These are phyloP conservation scores for Sphagnurus paluster DNA, from an alignment of 1,284 basidiomycete genomes.

Conservation along the genomic window DNA sequence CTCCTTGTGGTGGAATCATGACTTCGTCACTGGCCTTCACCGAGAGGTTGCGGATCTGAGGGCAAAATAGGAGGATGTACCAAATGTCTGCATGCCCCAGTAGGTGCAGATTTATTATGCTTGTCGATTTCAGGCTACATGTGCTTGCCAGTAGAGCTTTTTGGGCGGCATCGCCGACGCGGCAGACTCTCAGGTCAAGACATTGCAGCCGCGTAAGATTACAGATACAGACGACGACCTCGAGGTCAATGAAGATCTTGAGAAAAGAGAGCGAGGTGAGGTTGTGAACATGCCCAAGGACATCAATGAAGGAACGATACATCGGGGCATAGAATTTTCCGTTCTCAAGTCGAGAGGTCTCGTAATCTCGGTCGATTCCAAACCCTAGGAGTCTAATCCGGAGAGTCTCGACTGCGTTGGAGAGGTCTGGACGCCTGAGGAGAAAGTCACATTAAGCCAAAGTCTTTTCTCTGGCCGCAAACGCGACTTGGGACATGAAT, in stretches of 20 bases:
- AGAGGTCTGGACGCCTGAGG: conserved; percentile 2
- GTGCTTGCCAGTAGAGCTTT: background rate
- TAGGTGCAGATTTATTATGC: conserved; percentile 6
- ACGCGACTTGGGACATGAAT: background rate
- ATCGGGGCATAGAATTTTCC: conserved; percentile 3
- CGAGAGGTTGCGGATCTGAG: conserved; percentile 6
- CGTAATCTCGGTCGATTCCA: too few relatives aligned
- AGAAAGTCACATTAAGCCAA: conserved; percentile 4
- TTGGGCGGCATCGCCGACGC: background rate
- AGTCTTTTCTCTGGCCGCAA: background rate
- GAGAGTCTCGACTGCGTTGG: background rate
- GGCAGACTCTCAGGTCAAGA: background rate
- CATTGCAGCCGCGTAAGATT: conserved; percentile 6
- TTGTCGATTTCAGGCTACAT: background rate
- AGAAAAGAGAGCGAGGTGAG: conserved; percentile 4
- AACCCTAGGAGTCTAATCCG: conserved; percentile 1
- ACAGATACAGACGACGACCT: conserved; percentile 4
- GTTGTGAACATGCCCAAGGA: conserved; percentile 1
- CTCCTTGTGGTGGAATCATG: conserved; percentile 3
- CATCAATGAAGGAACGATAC: background rate
- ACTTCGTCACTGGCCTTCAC: background rate
- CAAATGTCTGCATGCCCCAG: background rate
- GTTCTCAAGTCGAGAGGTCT: background rate
- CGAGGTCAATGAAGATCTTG: background rate
- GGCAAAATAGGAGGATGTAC: conserved; percentile 7